Evolutionary conservation across 768 basidiomycete genomes (phyloP).

Genomic region (Rhodotorula graminis): DNA sequence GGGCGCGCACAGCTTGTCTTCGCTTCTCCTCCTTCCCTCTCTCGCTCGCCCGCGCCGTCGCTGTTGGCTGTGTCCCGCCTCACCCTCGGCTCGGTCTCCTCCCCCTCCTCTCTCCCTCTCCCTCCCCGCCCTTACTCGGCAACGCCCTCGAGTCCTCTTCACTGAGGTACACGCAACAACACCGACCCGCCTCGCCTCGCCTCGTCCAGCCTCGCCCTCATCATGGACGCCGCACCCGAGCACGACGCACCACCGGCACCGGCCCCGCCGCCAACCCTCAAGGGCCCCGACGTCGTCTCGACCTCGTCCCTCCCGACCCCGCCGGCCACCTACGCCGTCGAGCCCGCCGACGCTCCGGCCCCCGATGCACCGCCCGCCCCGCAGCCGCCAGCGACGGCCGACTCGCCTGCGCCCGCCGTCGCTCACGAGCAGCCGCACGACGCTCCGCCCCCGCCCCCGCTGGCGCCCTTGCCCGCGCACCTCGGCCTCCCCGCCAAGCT

Average conservation of each 20-base stretch:
- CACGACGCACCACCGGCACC: background rate
- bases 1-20: too few species aligned
- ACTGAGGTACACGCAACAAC: background rate
- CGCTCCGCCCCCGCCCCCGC: background rate
- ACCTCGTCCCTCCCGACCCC: slow-evolving; percentile 6
- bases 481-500: slow-evolving; percentile 4
- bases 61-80: too few species aligned
- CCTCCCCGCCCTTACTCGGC: too few species aligned
- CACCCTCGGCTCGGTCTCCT: too few species aligned
- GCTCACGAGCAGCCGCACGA: background rate
- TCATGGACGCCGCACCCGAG: background rate
- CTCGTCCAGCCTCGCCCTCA: too few species aligned
- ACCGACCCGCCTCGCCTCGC: too few species aligned
- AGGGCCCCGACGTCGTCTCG: background rate
- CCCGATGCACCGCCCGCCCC: background rate
- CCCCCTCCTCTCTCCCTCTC: background rate
- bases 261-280: background rate
- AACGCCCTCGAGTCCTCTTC: background rate
- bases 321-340: background rate
- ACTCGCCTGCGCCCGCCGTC: background rate
- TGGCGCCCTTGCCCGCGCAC: slow-evolving; percentile 2
- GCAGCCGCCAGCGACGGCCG: background rate
- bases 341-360: background rate
- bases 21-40: too few species aligned
- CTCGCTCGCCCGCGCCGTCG: too few species aligned